phyloP scores from a whole-genome alignment of 176 grass and related monocot genomes.

The Typha latifolia region DNA sequence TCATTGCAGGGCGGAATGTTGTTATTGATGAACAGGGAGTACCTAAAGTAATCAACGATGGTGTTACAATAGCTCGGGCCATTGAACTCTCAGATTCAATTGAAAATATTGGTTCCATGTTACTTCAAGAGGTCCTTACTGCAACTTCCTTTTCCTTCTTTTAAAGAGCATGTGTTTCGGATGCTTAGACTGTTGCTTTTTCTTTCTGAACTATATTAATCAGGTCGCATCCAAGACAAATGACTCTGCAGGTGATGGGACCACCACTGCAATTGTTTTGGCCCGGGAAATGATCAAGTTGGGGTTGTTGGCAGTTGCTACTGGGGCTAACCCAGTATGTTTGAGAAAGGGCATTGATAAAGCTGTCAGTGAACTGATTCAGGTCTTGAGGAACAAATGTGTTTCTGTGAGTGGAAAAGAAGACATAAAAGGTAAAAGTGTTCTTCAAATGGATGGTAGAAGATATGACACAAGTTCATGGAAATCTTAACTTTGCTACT shows the following conservation, averaged over 20 bases:
- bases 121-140: conserved; percentile 66
- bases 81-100: conserved; percentile 71
- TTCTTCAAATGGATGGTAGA: neutral
- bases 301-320: conserved; percentile 61
- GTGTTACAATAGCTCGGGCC: conserved; percentile 71
- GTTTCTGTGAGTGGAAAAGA: conserved; percentile 60
- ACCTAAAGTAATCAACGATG: conserved; percentile 92
- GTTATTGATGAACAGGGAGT: conserved; percentile 73
- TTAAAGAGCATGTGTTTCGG: neutral
- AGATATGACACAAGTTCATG: neutral
- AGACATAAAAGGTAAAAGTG: conserved; percentile 66
- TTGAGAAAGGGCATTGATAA: conserved; percentile 82
- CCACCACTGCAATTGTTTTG: conserved; percentile 85
- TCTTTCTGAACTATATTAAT: conserved; percentile 17
- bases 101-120: conserved; percentile 67
- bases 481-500: conserved; percentile 3
- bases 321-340: conserved; percentile 77
- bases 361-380: conserved; percentile 60
- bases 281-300: conserved; percentile 84
- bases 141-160: neutral
- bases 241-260: conserved; percentile 69
- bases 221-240: conserved; percentile 85
- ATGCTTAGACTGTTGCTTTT: neutral
- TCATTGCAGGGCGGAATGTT: conserved; percentile 79
- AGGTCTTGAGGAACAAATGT: conserved; percentile 52